Evolutionary conservation across 345 rosid species (phyloP).

Genomic region (Reutealis trisperma): DNA sequence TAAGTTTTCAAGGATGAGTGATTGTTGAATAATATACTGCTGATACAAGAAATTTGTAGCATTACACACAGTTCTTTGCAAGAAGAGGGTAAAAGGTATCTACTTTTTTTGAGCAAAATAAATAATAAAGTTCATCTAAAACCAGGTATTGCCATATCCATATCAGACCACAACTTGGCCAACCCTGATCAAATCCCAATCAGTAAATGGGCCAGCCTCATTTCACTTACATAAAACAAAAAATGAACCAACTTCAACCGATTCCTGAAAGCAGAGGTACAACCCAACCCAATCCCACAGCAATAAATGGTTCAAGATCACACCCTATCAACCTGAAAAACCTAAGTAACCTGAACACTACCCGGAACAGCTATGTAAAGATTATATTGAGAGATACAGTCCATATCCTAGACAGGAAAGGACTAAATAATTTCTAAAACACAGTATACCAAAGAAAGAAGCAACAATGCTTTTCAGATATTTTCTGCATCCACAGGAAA

Average conservation of each 20-base stretch:
- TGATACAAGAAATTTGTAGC: background rate
- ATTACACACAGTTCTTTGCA: background rate
- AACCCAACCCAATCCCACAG: background rate
- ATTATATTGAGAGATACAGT: background rate
- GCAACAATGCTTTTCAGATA: background rate
- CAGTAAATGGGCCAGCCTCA: background rate
- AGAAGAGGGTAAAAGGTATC: background rate
- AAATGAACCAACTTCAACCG: too few relatives aligned
- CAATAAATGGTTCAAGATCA: slow-evolving; percentile 1
- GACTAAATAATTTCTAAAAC: background rate
- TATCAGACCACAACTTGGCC: background rate
- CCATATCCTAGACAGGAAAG: background rate
- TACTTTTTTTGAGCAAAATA: background rate
- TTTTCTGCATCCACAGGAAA: background rate
- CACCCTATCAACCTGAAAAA: background rate
- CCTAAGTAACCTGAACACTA: background rate
- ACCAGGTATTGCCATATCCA: background rate
- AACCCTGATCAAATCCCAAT: background rate
- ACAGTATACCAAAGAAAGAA: background rate
- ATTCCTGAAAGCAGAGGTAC: background rate
- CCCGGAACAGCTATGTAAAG: background rate
- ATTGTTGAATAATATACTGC: background rate
- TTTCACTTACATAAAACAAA: background rate
- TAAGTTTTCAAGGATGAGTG: background rate
- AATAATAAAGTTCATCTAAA: background rate